These are phyloP conservation scores for Inga leiocalycina DNA, from an alignment of 306 rosid species.

Conservation along the genomic window DNA sequence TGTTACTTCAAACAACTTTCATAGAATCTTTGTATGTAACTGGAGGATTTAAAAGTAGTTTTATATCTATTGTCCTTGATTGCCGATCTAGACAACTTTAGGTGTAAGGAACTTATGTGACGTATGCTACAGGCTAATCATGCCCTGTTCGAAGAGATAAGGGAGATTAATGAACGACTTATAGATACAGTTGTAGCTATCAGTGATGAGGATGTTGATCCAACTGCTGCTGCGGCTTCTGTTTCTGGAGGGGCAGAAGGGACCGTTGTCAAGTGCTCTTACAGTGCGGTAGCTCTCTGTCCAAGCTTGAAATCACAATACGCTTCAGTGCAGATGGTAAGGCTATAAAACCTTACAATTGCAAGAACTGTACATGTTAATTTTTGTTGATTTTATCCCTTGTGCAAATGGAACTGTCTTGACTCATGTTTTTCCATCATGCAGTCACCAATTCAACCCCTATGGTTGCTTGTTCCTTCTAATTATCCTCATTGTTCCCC, in stretches of 20 bases:
- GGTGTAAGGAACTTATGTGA: conserved; percentile 21
- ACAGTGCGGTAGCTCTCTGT: conserved; percentile 91
- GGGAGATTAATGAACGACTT: conserved; percentile 88
- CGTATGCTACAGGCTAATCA: conserved; percentile 75
- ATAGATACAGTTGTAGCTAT: conserved; percentile 86
- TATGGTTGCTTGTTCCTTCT: conserved; percentile 92
- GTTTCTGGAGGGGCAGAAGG: conserved; percentile 81
- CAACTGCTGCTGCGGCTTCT: conserved; percentile 63
- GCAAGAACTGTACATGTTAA: background rate
- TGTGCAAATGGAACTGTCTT: conserved; percentile 24
- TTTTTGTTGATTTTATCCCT: background rate
- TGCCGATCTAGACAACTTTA: conserved; percentile 13
- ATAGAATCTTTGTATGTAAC: background rate
- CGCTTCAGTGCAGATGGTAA: conserved; percentile 85
- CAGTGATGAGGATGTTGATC: conserved; percentile 88
- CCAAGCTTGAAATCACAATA: conserved; percentile 85
- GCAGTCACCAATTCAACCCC: conserved; percentile 98
- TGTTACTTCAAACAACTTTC: background rate
- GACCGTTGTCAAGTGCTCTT: conserved; percentile 90
- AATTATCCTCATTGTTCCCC: conserved; percentile 97
- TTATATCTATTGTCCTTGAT: conserved; percentile 1
- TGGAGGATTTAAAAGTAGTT: background rate
- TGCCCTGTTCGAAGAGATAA: conserved; percentile 87
- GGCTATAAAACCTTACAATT: conserved; percentile 28
- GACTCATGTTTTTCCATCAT: conserved; percentile 37